phyloP scores from a whole-genome alignment of 805 yeast genomes.

The Debaryomyces hansenii region DNA sequence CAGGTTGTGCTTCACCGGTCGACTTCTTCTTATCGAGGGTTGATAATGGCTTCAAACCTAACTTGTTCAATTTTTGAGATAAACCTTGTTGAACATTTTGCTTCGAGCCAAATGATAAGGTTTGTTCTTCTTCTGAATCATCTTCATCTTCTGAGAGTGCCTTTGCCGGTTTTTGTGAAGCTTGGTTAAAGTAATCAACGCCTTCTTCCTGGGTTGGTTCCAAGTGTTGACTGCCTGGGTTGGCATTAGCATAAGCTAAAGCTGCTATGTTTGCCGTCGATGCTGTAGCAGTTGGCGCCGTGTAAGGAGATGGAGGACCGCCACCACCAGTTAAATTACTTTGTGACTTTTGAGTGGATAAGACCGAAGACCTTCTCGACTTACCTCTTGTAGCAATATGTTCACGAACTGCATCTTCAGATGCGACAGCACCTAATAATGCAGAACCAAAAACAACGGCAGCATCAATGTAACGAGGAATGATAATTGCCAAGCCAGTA shows the following conservation, averaged over 20 bases:
- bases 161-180: constrained; percentile 5
- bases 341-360: constrained; percentile 30
- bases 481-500: constrained; percentile 86
- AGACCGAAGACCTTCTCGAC: constrained; percentile 34
- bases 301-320: constrained; percentile 64
- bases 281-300: constrained; percentile 79
- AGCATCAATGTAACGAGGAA: constrained; percentile 93
- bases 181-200: constrained; percentile 41
- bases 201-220: constrained; percentile 40
- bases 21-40: constrained; percentile 22
- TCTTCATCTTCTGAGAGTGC: constrained; percentile 21
- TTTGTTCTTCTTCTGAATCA: constrained; percentile 47
- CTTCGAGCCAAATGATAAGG: constrained; percentile 62
- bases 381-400: constrained; percentile 33
- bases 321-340: constrained; percentile 27
- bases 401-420: constrained; percentile 55
- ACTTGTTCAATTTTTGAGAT: constrained; percentile 40
- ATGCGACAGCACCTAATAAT: constrained; percentile 90
- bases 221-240: constrained; percentile 33
- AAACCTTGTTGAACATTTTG: constrained; percentile 54
- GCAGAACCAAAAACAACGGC: constrained; percentile 98
- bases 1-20: constrained; percentile 29
- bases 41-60: constrained; percentile 42
- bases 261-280: constrained; percentile 58
- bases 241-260: constrained; percentile 39